These are phyloP conservation scores for Aspergillus ibericus DNA, from an alignment of 2,329 filamentous ascomycete genomes.

Conservation along the genomic window DNA sequence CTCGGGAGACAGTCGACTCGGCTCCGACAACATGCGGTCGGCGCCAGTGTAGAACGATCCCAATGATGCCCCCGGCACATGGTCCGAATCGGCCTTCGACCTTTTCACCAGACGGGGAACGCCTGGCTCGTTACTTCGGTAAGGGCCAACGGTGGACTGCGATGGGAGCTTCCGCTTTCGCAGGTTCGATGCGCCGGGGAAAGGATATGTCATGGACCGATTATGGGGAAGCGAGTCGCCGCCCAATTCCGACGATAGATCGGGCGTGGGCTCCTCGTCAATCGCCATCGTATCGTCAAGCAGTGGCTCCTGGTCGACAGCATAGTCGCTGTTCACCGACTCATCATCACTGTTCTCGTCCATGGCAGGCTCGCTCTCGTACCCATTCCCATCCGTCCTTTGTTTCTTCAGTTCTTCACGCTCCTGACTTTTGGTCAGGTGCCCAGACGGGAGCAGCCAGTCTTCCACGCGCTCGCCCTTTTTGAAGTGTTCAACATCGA, in stretches of 20 bases:
- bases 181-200: not conserved
- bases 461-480: constrained; percentile 36
- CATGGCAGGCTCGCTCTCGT: constrained; percentile 6
- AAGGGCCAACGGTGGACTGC: not conserved
- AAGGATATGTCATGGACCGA: not conserved
- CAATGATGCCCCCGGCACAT: not conserved
- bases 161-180: constrained; percentile 17
- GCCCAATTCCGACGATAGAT: not conserved
- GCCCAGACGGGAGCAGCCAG: constrained; percentile 33
- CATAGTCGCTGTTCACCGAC: constrained; percentile 10
- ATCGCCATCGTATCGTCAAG: constrained; percentile 9
- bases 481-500: constrained; percentile 59
- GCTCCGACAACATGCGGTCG: not conserved
- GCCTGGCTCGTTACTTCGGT: not conserved
- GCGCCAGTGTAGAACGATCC: not conserved
- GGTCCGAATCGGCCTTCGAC: not conserved
- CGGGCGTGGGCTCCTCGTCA: not conserved
- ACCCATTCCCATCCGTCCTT: not conserved
- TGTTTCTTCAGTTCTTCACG: constrained; percentile 8
- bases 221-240: not conserved
- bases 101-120: constrained; percentile 11
- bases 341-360: constrained; percentile 16
- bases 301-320: constrained; percentile 9
- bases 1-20: not conserved
- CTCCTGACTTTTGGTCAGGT: constrained; percentile 22